These are phyloP conservation scores for Radiomyces spectabilis DNA, from an alignment of 192 early-diverging fungal genomes.

Conservation along the genomic window DNA sequence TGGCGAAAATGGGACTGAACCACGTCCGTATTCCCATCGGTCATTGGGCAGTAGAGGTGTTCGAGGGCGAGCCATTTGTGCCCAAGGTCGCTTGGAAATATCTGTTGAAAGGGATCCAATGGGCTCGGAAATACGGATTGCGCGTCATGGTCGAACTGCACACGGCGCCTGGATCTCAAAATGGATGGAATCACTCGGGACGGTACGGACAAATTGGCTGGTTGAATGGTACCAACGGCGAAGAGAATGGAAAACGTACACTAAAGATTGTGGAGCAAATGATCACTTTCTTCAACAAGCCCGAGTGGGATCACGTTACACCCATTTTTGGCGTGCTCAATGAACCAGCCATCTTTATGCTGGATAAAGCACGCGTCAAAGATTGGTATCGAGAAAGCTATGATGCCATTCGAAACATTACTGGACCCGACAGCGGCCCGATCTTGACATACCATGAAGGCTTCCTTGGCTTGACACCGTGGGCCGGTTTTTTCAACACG, in stretches of 20 bases:
- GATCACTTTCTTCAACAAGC: slow-evolving; percentile 42
- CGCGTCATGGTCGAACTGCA: slow-evolving; percentile 67
- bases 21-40: slow-evolving; percentile 63
- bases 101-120: slow-evolving; percentile 44
- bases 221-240: slow-evolving; percentile 33
- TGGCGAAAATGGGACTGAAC: slow-evolving; percentile 53
- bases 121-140: slow-evolving; percentile 57
- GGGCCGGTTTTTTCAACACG: slow-evolving; percentile 27
- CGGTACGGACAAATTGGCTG: slow-evolving; percentile 29
- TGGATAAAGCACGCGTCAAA: slow-evolving; percentile 18
- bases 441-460: slow-evolving; percentile 37
- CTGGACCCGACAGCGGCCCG: slow-evolving; percentile 19
- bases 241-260: slow-evolving; percentile 40
- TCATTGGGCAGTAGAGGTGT: slow-evolving; percentile 57
- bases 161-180: slow-evolving; percentile 65
- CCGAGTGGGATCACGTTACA: slow-evolving; percentile 35
- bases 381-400: slow-evolving; percentile 35
- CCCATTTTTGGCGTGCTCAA: slow-evolving; percentile 45
- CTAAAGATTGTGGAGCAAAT: slow-evolving; percentile 41
- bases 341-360: slow-evolving; percentile 33
- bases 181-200: slow-evolving; percentile 57
- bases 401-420: slow-evolving; percentile 22
- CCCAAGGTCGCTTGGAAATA: slow-evolving; percentile 47
- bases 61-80: slow-evolving; percentile 52
- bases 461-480: slow-evolving; percentile 26